Percentiles rank a stretch among this genome's conserved stretches.
phyloP scores from a whole-genome alignment of 2,329 filamentous ascomycete species.

The Zymoseptoria crescenta region DNA sequence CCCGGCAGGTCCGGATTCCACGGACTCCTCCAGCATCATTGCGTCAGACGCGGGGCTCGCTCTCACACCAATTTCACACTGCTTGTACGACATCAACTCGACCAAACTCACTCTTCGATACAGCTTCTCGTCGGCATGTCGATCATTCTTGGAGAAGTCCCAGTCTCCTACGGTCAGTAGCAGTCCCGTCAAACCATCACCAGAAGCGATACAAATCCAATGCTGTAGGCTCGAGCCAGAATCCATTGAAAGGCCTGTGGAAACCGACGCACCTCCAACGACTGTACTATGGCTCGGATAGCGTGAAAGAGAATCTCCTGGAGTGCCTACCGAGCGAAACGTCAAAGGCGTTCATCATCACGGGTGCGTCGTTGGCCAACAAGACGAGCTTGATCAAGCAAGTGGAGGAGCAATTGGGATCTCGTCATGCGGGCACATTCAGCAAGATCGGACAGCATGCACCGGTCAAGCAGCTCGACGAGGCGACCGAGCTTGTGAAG shows the following conservation, averaged over 20 bases:
- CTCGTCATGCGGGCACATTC: constrained; percentile 50
- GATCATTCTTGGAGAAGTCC: not conserved
- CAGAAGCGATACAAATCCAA: constrained; percentile 29
- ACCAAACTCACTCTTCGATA: not conserved
- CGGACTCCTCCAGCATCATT: not conserved
- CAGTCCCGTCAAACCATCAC: not conserved
- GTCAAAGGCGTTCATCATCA: constrained; percentile 52
- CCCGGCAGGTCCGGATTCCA: not conserved
- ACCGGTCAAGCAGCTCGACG: constrained; percentile 46
- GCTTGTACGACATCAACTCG: not conserved
- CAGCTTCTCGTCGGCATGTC: not conserved
- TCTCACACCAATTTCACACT: not conserved
- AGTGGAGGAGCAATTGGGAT: constrained; percentile 42
- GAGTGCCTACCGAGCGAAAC: constrained; percentile 35
- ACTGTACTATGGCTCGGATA: constrained; percentile 44
- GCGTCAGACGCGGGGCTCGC: not conserved
- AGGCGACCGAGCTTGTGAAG: constrained; percentile 42
- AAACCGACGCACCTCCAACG: constrained; percentile 43
- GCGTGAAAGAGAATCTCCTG: constrained; percentile 41
- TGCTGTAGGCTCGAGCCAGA: constrained; percentile 36
- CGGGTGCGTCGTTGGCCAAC: constrained; percentile 45
- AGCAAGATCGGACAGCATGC: constrained; percentile 49
- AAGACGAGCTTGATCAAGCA: constrained; percentile 47
- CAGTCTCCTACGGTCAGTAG: constrained; percentile 16
- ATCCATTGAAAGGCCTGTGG: constrained; percentile 44